These are phyloP conservation scores for Aureobasidium sp. DNA, from an alignment of 2,329 filamentous ascomycete genomes.

Conservation along the genomic window DNA sequence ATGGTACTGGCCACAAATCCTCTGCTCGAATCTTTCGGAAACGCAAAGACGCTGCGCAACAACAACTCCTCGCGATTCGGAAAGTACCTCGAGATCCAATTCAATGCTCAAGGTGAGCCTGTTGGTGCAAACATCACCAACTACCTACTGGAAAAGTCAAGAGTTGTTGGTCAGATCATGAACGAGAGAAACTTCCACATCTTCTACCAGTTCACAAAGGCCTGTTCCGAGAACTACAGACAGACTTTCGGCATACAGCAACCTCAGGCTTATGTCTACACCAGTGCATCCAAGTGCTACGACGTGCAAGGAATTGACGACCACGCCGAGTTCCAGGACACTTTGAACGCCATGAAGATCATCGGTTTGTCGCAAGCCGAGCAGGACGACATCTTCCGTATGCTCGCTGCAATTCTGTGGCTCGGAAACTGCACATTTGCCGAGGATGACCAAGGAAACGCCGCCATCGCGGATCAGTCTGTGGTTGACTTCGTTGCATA, in stretches of 20 bases:
- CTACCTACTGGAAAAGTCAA: conserved; percentile 88
- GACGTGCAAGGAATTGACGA: conserved; percentile 95
- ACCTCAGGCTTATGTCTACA: conserved; percentile 88
- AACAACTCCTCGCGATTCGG: conserved; percentile 99
- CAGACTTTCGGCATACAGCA: conserved; percentile 84
- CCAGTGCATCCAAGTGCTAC: conserved; percentile 86
- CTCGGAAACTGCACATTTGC: conserved; percentile 86
- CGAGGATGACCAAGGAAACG: conserved; percentile 85
- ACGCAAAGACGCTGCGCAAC: conserved; percentile 94
- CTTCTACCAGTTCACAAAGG: conserved; percentile 98
- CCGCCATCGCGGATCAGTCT: conserved; percentile 76
- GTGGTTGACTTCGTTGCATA: conserved; percentile 94
- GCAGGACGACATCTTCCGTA: conserved; percentile 94
- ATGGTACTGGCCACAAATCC: conserved; percentile 99
- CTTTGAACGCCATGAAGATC: conserved; percentile 85
- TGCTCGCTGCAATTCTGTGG: conserved; percentile 87
- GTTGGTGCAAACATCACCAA: conserved; percentile 97
- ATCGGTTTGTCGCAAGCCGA: conserved; percentile 83
- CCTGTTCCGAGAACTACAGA: conserved; percentile 77
- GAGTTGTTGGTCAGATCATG: conserved; percentile 87
- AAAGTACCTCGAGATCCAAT: conserved; percentile 96
- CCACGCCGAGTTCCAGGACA: conserved; percentile 78
- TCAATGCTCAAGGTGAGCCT: conserved; percentile 84
- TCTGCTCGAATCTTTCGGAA: conserved; percentile 92
- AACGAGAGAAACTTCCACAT: conserved; percentile 99